Evolutionary conservation across 1,139 yeast species (phyloP), one percentile per base, ranked within the genome.

Genomic region (Taphrina populina): DNA sequence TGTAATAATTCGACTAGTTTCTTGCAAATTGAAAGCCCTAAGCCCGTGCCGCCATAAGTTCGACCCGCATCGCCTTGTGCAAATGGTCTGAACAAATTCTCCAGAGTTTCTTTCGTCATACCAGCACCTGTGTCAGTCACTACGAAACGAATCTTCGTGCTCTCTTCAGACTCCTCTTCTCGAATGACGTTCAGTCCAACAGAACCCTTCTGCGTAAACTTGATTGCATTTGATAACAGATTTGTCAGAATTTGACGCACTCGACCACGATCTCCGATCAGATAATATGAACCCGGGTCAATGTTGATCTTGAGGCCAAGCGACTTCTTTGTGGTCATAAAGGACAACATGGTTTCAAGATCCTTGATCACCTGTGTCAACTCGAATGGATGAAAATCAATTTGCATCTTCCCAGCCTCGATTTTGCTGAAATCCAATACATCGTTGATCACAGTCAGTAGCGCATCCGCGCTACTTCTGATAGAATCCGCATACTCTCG

Each of bases 231-330:
- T 10, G 94, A 84, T 4, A 88, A 92, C 59, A 88, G 72, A 64
- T 88, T 88, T 88, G 88, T 86, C 21, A 88, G 83, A 55, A 88
- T 84, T 69, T 88, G 96, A 54, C 88, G 83, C 37, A 88, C 82
- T 67, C 96, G 73, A 66, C 88, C 86, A 4, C 94, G 81, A 69
- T 88, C 96, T 11, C 95, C 96, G 69, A 82, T 74, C 64, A 78
- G 79, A 65, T 81, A 86, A 0, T 84, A 83, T 5, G 52, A 36
- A 2, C 53, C 55, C 4, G 53, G 51, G 10, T 34, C 51, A 11
- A 49, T 35, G 24, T 47, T 33, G 24, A 47, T 40, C 2, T 51
- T 23, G 10, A 57, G 37, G 17, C 44, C 52, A 6, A 57, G 55
- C 7, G 27, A 32, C 45, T 57, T 57, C 35, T 35, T 32, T 3